These are phyloP conservation scores for Leccinellum luteum DNA, from an alignment of 768 basidiomycete species.

Conservation along the genomic window DNA sequence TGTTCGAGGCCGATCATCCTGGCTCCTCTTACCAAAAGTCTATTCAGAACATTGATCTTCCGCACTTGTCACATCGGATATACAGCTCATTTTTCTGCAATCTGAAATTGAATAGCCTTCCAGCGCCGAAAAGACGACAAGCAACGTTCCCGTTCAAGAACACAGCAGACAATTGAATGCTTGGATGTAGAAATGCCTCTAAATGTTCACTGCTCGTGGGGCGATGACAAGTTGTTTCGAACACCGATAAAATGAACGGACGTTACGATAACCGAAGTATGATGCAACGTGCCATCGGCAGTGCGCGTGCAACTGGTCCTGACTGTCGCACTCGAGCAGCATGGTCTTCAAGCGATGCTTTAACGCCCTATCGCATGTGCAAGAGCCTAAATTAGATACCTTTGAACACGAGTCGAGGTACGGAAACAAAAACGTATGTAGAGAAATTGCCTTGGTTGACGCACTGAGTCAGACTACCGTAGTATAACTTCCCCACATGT, in stretches of 20 bases:
- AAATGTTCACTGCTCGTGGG: background rate
- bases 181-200: background rate
- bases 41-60: slow-evolving; percentile 9
- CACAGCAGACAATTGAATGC: background rate
- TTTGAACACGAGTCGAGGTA: background rate
- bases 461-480: background rate
- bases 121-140: background rate
- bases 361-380: background rate
- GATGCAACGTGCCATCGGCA: slow-evolving; percentile 3
- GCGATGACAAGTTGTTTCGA: slow-evolving; percentile 3
- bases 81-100: slow-evolving; percentile 18
- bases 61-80: background rate
- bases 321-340: background rate
- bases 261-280: background rate
- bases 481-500: background rate
- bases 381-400: background rate
- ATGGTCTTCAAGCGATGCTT: background rate
- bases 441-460: background rate
- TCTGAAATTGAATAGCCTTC: background rate
- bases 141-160: background rate
- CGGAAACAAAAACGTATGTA: background rate
- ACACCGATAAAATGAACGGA: background rate
- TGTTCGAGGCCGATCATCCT: background rate
- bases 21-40: slow-evolving; percentile 7
- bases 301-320: background rate